Base-by-base conservation (phyloP, 2,329 filamentous ascomycete genomes). In the Remersonia thermophila region DNA sequence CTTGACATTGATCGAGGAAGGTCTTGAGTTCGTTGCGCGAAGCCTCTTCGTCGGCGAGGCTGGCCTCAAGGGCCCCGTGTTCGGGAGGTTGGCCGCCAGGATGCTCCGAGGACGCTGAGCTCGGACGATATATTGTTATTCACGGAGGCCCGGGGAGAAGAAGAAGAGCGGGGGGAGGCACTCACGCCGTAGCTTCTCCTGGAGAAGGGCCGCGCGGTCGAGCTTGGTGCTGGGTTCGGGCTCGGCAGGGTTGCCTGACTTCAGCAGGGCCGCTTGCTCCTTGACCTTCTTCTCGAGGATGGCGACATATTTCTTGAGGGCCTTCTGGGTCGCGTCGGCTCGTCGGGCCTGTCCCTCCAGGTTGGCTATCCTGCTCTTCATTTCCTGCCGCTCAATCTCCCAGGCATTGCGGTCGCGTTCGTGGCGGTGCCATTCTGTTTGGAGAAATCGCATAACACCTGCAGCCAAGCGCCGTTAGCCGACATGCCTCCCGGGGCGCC, bases 401-500 rank as follows among this genome's bases (percentile, higher is more conserved):
- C 91, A 98, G 27, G 86, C 80, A 62, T 98, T 98, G 51, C 91
- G 78, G 56, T 95, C 91, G 61, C 91, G 83, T 63, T 98, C 91
- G 60, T 98, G 89, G 49, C 85, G 81, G 62, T 98, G 91, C 91
- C 91, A 98, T 73, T 98, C 89, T 32, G 91, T 91, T 64, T 98
- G 91, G 27, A 98, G 76, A 59, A 98, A 98, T 60, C 91, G 87
- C 91, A 98, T 98, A 27, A 98, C 91, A 55, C 91, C 84, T 91
- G 38, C n/a, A 26, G 12, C n/a, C n/a, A 16, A 26, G 7, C 18
- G 39, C 29, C 44, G 43, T 15, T 17, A 15, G 7, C 15, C n/a
- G 39, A 38, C 20, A n/a, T n/a, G n/a, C n/a, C 28, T 30, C 23
- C 13, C 28, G 18, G 27, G 28, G 15, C 26, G 20, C 18, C 31